A percentile compares a stretch with the other conserved stretches of the same genome.
Conservation (phyloP, 176 grass and related monocot species). For the Eleusine indica region DNA sequence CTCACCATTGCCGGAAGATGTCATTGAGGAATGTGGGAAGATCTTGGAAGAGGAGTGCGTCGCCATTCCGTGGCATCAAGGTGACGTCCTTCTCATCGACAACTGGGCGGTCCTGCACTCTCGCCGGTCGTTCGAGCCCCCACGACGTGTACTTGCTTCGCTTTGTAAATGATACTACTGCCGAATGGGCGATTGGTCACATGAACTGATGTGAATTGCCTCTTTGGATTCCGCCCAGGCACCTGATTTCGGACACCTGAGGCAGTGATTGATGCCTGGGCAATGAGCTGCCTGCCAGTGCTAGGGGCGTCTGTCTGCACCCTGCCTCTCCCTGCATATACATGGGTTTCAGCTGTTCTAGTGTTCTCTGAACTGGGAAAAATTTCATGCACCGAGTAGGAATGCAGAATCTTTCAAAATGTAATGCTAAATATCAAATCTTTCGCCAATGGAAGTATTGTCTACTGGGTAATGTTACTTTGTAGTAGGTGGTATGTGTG, state of each 20-base stretch:
- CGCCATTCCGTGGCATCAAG: conserved; percentile 73
- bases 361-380: background rate
- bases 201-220: background rate
- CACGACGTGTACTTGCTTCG: conserved; percentile 82
- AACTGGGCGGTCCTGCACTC: conserved; percentile 90
- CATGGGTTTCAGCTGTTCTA: background rate
- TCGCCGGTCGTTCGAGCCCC: conserved; percentile 69
- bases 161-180: conserved; percentile 68
- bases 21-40: conserved; percentile 67
- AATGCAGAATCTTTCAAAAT: background rate
- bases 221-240: no score
- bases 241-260: no score
- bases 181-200: no score
- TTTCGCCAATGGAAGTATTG: background rate
- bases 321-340: background rate
- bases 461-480: background rate
- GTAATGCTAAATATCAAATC: background rate
- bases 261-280: no score
- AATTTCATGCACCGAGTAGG: background rate
- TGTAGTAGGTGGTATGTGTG: background rate
- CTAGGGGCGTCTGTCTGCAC: no score
- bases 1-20: conserved; percentile 56
- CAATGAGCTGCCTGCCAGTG: no score
- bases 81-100: conserved; percentile 78
- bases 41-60: conserved; percentile 75